Percentiles rank a stretch among this genome's conserved stretches.
Conservation (phyloP, 768 basidiomycete species). For the Boletus rufocinnamomeus region DNA sequence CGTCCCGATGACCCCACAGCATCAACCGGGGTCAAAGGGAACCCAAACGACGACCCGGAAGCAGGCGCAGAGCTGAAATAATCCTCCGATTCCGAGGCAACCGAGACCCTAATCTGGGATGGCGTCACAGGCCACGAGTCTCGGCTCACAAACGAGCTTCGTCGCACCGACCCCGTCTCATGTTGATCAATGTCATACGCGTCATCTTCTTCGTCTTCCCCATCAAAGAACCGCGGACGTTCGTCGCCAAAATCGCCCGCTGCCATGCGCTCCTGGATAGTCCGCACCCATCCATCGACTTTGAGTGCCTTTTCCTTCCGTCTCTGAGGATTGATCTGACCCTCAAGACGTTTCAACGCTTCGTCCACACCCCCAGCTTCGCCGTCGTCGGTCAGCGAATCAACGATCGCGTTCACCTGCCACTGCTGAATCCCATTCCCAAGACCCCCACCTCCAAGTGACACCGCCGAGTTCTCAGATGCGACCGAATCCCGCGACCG, state of each 20-base stretch:
- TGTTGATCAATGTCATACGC: conserved; percentile 35
- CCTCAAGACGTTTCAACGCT: conserved; percentile 79
- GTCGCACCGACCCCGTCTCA: conserved; percentile 31
- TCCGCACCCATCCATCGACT: conserved; percentile 81
- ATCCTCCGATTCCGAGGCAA: conserved; percentile 25
- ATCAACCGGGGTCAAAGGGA: conserved; percentile 21
- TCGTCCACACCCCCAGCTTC: conserved; percentile 81
- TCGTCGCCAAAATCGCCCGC: conserved; percentile 66
- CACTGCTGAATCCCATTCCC: conserved; percentile 63
- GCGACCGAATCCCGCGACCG: conserved; percentile 60
- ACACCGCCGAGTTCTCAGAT: conserved; percentile 42
- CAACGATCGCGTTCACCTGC: conserved; percentile 80
- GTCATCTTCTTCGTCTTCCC: conserved; percentile 43
- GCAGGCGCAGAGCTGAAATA: conserved; percentile 23
- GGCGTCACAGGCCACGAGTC: conserved; percentile 20
- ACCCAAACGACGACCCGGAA: conserved; percentile 19
- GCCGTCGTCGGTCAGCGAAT: conserved; percentile 71
- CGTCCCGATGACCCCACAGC: neutral
- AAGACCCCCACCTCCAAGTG: conserved; percentile 42
- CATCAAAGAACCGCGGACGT: conserved; percentile 54
- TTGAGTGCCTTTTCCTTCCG: conserved; percentile 72
- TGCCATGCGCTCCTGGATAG: conserved; percentile 65
- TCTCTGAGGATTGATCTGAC: conserved; percentile 75
- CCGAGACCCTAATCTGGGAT: conserved; percentile 26
- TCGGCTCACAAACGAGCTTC: conserved; percentile 2